phyloP scores from a whole-genome alignment of 2,329 filamentous ascomycete genomes.

The Tetracladium maxilliforme region DNA sequence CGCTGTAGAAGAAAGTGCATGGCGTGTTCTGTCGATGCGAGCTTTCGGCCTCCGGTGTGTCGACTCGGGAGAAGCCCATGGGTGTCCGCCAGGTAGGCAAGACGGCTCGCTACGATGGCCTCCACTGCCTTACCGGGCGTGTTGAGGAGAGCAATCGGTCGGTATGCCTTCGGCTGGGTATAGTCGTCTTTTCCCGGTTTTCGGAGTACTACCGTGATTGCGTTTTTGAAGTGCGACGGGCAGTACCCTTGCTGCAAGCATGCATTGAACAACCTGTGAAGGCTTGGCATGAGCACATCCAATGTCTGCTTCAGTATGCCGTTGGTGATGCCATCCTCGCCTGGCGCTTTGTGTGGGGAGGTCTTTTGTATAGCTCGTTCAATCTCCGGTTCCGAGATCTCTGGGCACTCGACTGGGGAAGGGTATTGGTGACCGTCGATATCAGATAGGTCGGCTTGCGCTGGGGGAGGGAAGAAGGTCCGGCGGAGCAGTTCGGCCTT shows the following conservation, averaged over 20 bases:
- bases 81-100: too few relatives aligned
- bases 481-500: slow-evolving; percentile 2
- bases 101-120: slow-evolving; percentile 3
- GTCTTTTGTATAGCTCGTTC: slow-evolving; percentile 3
- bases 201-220: slow-evolving; percentile 4
- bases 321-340: slow-evolving; percentile 7
- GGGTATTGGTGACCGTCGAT: slow-evolving; percentile 4
- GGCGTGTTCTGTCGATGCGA: slow-evolving; percentile 11
- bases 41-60: slow-evolving; percentile 13
- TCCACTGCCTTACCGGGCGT: slow-evolving; percentile 4
- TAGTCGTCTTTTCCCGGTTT: slow-evolving; percentile 6
- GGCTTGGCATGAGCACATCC: slow-evolving; percentile 1
- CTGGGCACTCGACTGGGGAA: slow-evolving; percentile 2
- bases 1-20: slow-evolving; percentile 12
- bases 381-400: slow-evolving; percentile 6
- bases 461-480: slow-evolving; percentile 3
- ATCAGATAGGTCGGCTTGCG: slow-evolving; percentile 6
- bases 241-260: slow-evolving; percentile 3
- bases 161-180: slow-evolving; percentile 3
- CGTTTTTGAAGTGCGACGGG: slow-evolving; percentile 4
- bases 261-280: slow-evolving; percentile 1
- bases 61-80: too few relatives aligned
- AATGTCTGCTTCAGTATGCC: slow-evolving; percentile 3
- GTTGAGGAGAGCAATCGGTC: slow-evolving; percentile 5
- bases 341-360: slow-evolving; percentile 6